Percentiles rank a stretch among this genome's conserved stretches.
Evolutionary conservation across 2,329 filamentous ascomycete species (phyloP).

Genomic region (Scedosporium apiospermum): DNA sequence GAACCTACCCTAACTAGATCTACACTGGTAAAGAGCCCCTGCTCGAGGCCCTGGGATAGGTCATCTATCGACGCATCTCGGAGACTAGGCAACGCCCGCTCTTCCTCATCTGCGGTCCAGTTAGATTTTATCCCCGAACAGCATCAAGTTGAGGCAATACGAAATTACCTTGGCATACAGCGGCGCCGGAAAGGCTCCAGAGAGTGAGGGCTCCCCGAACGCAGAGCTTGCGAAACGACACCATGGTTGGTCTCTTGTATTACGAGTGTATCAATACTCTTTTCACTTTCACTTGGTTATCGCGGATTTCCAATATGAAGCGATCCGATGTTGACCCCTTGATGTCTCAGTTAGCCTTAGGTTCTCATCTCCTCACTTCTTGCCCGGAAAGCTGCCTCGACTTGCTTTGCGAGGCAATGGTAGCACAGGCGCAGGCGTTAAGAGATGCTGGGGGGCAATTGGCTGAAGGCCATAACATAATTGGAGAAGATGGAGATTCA

Average conservation of each 20-base stretch:
- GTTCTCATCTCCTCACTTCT: too few species aligned
- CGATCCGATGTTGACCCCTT: too few species aligned
- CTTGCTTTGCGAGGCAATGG: too few species aligned
- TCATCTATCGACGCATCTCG: slow-evolving; percentile 23
- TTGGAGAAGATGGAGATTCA: too few species aligned
- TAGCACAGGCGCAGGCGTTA: too few species aligned
- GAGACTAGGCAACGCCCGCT: slow-evolving; percentile 20
- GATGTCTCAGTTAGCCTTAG: too few species aligned
- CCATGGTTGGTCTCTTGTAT: background rate
- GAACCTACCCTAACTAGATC: slow-evolving; percentile 20
- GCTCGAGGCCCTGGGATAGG: slow-evolving; percentile 20
- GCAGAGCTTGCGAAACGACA: background rate
- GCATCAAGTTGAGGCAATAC: background rate
- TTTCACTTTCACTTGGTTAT: too few species aligned
- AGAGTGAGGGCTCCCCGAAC: background rate
- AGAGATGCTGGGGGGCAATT: too few species aligned
- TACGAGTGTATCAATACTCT: too few species aligned
- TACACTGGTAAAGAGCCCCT: slow-evolving; percentile 22
- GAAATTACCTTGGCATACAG: background rate
- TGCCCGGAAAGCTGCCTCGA: too few species aligned
- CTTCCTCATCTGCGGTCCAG: background rate
- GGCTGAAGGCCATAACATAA: too few species aligned
- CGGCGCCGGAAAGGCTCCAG: background rate
- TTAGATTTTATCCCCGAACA: background rate
- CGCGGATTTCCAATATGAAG: too few species aligned